Base-by-base conservation (phyloP, 2,329 filamentous ascomycete species). In the Lasiodiplodia sp. region DNA sequence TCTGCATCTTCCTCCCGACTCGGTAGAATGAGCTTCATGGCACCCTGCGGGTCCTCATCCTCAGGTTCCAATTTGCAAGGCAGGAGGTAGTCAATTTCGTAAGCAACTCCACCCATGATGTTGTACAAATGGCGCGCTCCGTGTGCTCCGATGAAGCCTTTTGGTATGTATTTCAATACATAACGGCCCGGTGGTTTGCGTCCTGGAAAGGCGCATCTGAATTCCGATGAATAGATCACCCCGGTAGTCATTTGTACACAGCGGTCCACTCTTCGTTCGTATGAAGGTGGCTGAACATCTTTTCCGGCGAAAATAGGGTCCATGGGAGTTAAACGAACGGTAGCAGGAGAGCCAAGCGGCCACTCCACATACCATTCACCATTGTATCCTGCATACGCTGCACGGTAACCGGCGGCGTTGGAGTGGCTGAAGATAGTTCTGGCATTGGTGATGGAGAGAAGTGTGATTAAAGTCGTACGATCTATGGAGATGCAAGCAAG, bases 81-180 rank as follows among this genome's bases (percentile, higher is more conserved):
- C 3, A 37, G 14, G 28, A 57, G 25, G 31, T 34, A 57, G 28
- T 57, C 53, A 11, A 57, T 34, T 37, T 57, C 53, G 53, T 57
- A 57, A 21, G 37, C 53, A 4, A n/a, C 34, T 34, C 53, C 53
- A 1, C 53, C 53, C 53, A 57, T 57, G 21, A 34, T 57, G 53
- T 57, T 57, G 53, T 57, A 57, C 16, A 57, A 25, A 21, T 57
- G 53, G 16, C 53, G 53, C 12, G 28, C 37, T 16, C 53, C 53
- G 28, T 57, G 53, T 37, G 53, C 53, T 14, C 53, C 53, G n/a
- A n/a, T 21, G 25, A 57, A 57, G 18, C 53, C 53, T 34, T 57
- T 57, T 12, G 53, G 53, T 21, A 21, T 57, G 28, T 57, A 14
- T 37, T 57, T 28, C 28, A 57, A 21, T 12, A 31, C 23, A 34